phyloP scores from a whole-genome alignment of 768 basidiomycete genomes.

The Boletus sp. region DNA sequence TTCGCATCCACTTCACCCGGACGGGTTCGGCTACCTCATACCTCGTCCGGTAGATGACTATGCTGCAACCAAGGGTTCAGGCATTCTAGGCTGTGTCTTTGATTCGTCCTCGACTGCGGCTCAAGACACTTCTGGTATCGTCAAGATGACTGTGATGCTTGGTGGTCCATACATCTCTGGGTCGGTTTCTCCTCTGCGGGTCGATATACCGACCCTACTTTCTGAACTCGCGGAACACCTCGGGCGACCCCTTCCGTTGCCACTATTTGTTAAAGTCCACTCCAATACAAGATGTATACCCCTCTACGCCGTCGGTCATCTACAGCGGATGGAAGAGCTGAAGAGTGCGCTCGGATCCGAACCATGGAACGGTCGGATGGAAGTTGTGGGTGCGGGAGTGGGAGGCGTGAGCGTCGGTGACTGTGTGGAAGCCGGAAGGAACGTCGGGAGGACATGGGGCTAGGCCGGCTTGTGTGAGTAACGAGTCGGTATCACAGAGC shows the following conservation, averaged over 20 bases:
- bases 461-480: slow-evolving; percentile 20
- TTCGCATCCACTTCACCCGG: slow-evolving; percentile 58
- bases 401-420: slow-evolving; percentile 86
- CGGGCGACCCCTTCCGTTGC: slow-evolving; percentile 46
- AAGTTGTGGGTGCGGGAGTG: slow-evolving; percentile 80
- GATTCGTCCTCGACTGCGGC: slow-evolving; percentile 73
- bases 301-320: slow-evolving; percentile 68
- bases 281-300: slow-evolving; percentile 74
- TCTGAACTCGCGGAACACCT: slow-evolving; percentile 46
- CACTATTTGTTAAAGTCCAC: slow-evolving; percentile 51
- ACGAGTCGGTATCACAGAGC: not conserved
- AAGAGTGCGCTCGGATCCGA: slow-evolving; percentile 36
- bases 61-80: slow-evolving; percentile 33
- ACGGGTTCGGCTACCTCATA: slow-evolving; percentile 92
- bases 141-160: slow-evolving; percentile 88
- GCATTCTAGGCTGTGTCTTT: slow-evolving; percentile 84
- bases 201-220: slow-evolving; percentile 24
- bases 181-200: slow-evolving; percentile 11
- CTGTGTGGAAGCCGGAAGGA: slow-evolving; percentile 73
- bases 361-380: slow-evolving; percentile 49
- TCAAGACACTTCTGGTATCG: slow-evolving; percentile 51
- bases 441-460: slow-evolving; percentile 44
- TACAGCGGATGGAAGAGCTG: slow-evolving; percentile 62
- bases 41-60: slow-evolving; percentile 69
- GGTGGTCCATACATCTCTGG: slow-evolving; percentile 64